These are phyloP conservation scores for Fusarium sp. DNA, from an alignment of 2,329 filamentous ascomycete genomes.

Conservation along the genomic window DNA sequence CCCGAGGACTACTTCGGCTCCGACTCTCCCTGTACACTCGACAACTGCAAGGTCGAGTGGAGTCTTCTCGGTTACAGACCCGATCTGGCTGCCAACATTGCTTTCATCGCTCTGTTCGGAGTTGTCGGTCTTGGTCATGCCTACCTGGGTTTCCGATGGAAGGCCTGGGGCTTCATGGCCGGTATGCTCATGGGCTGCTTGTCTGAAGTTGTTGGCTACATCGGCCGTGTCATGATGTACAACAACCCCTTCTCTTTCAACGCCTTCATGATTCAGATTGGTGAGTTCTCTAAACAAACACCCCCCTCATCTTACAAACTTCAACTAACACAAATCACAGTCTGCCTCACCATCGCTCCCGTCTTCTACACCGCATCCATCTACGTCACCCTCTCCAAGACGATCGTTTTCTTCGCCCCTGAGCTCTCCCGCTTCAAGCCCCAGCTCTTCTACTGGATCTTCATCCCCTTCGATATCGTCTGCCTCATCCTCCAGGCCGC, in stretches of 20 bases:
- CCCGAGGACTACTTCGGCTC: slow-evolving; percentile 53
- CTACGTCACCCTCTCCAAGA: slow-evolving; percentile 66
- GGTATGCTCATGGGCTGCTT: slow-evolving; percentile 64
- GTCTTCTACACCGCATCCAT: slow-evolving; percentile 66
- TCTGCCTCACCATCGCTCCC: slow-evolving; percentile 61
- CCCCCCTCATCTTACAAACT: not conserved
- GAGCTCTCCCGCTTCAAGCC: slow-evolving; percentile 55
- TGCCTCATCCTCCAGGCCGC: slow-evolving; percentile 65
- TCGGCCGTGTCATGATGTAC: slow-evolving; percentile 64
- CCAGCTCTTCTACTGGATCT: slow-evolving; percentile 56
- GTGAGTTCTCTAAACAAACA: slow-evolving; percentile 46
- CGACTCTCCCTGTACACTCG: slow-evolving; percentile 57
- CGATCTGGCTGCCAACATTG: slow-evolving; percentile 59
- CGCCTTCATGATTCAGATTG: slow-evolving; percentile 72
- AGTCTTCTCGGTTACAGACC: slow-evolving; percentile 64
- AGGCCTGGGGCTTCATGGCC: slow-evolving; percentile 56
- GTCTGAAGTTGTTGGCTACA: slow-evolving; percentile 68
- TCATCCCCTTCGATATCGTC: slow-evolving; percentile 63
- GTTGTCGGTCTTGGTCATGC: slow-evolving; percentile 53
- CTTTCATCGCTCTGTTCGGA: slow-evolving; percentile 60
- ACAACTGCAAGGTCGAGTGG: slow-evolving; percentile 55
- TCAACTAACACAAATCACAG: slow-evolving; percentile 43
- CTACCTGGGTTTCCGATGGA: slow-evolving; percentile 57
- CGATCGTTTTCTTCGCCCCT: slow-evolving; percentile 52
- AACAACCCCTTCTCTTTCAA: slow-evolving; percentile 65